Percentiles rank a stretch among this genome's conserved stretches.
Conservation (phyloP, 2,329 filamentous ascomycete species). For the Penicillium sp. region DNA sequence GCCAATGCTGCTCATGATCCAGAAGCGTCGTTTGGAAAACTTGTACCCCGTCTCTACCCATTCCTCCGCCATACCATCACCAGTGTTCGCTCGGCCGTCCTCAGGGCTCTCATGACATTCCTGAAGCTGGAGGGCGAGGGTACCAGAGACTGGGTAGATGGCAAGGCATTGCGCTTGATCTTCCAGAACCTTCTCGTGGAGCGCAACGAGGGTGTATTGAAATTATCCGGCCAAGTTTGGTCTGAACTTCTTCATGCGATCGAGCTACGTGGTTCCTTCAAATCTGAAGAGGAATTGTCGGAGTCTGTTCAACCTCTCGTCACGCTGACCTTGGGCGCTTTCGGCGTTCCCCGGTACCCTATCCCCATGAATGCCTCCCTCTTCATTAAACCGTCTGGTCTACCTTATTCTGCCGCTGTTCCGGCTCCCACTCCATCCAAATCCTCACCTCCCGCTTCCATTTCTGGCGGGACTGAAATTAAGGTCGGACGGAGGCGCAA, state of each 20-base stretch:
- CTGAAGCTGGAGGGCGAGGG: conserved; percentile 76
- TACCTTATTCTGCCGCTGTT: conserved; percentile 63
- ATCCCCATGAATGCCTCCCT: conserved; percentile 87
- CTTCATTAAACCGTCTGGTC: conserved; percentile 91
- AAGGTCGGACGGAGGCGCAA: conserved; percentile 73
- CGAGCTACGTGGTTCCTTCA: conserved; percentile 57
- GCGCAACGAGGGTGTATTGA: conserved; percentile 77
- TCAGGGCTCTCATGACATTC: conserved; percentile 91
- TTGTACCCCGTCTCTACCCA: conserved; percentile 91
- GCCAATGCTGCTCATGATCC: conserved; percentile 77
- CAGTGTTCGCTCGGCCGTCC: conserved; percentile 86
- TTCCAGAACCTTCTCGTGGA: conserved; percentile 97
- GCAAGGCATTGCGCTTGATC: conserved; percentile 79
- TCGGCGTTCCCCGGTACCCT: conserved; percentile 86
- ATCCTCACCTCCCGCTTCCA: conserved; percentile 45
- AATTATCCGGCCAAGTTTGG: conserved; percentile 85
- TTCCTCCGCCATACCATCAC: conserved; percentile 97
- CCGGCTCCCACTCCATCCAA: conserved; percentile 36
- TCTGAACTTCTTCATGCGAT: conserved; percentile 70
- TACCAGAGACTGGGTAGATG: conserved; percentile 88
- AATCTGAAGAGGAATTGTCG: conserved; percentile 71
- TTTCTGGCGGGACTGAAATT: conserved; percentile 59
- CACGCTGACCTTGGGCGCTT: conserved; percentile 80
- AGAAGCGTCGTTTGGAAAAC: conserved; percentile 83
- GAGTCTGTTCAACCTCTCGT: conserved; percentile 78